phyloP scores from a whole-genome alignment of 352 stramenopile species.

The Saprolegnia parasitica region DNA sequence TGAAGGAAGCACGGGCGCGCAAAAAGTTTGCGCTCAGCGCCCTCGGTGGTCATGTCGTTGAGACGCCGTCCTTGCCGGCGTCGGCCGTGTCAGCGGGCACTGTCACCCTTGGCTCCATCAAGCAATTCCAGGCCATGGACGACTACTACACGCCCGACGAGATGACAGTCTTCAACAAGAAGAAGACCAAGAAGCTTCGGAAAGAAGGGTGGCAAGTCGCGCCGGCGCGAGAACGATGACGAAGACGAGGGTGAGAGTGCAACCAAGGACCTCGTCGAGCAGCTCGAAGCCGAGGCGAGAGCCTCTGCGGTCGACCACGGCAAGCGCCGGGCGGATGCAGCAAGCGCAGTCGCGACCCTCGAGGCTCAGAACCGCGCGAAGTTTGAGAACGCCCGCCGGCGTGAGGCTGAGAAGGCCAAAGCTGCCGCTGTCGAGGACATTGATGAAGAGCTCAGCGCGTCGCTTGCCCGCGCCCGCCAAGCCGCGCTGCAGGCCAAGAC shows the following conservation, averaged over 20 bases:
- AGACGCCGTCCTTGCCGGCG: background rate
- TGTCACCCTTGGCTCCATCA: slow-evolving; percentile 43
- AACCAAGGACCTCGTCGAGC: slow-evolving; percentile 43
- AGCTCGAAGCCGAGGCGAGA: slow-evolving; percentile 60
- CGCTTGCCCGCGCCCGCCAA: slow-evolving; percentile 58
- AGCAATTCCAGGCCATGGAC: slow-evolving; percentile 40
- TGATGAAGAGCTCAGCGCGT: slow-evolving; percentile 72
- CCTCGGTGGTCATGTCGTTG: slow-evolving; percentile 8
- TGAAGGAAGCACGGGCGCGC: slow-evolving; percentile 27
- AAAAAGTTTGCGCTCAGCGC: slow-evolving; percentile 28
- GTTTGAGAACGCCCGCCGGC: slow-evolving; percentile 68
- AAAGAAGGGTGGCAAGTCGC: slow-evolving; percentile 49
- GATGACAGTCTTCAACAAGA: slow-evolving; percentile 77
- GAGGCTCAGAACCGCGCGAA: slow-evolving; percentile 49
- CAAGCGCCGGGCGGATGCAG: slow-evolving; percentile 40
- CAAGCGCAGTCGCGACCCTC: slow-evolving; percentile 20
- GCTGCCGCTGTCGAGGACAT: slow-evolving; percentile 36
- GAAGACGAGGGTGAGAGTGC: slow-evolving; percentile 25
- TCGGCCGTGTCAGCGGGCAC: slow-evolving; percentile 19
- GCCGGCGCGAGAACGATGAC: slow-evolving; percentile 31
- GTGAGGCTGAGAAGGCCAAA: slow-evolving; percentile 42
- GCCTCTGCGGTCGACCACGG: slow-evolving; percentile 43
- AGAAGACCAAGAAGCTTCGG: slow-evolving; percentile 68
- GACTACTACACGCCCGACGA: slow-evolving; percentile 86
- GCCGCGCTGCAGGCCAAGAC: slow-evolving; percentile 41